Evolutionary conservation across 495 filamentous ascomycete species (phyloP), one percentile per base, ranked within the genome.

Genomic region (Penicillium robsamsonii): DNA sequence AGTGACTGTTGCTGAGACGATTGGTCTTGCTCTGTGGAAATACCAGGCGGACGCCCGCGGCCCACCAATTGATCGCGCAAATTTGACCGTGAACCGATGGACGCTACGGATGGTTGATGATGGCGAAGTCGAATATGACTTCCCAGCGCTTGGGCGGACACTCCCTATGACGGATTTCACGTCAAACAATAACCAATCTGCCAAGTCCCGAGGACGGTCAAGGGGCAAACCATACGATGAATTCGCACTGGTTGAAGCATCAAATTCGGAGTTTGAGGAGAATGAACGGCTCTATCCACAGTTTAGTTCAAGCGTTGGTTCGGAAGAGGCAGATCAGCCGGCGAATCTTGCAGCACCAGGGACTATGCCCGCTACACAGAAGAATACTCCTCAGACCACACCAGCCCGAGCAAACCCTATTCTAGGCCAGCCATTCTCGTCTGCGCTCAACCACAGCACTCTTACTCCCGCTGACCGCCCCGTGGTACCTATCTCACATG

Each of bases 121-220:
- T 63, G 92, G 89, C 9, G 94, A 99, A 64, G 88, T 97, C 4
- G 94, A 99, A 61, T 91, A 90, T 62, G 94, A 99, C 66, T 97
- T 99, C 60, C 92, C 92, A 5, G 84, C 94, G 0, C 76, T 97
- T 8, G 84, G 86, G 53, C 82, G 94, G 41, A 91, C 83, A 25
- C 87, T 89, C 60, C 83, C 87, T 0, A 85, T 98, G 33, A 83
- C 81, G 0, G 86, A 95, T 40, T 97, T 96, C 59, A 92, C 91
- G 0, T 94, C 92, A 7, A 92, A 91, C 50, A 96, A 96, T 57
- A 96, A 91, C 67, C 84, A 79, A 27, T 80, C 80, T 30, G 81
- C 68, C 57, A 78, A 81, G 43, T 74, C 81, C 37, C 80, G 92
- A 56, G 80, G 85, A 31, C 77, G 92, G 33, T 84, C 89, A 50